Evolutionary conservation across 176 grass and related monocot species (phyloP), one percentile per base, ranked within the genome.

Genomic region (Carex littledalei): DNA sequence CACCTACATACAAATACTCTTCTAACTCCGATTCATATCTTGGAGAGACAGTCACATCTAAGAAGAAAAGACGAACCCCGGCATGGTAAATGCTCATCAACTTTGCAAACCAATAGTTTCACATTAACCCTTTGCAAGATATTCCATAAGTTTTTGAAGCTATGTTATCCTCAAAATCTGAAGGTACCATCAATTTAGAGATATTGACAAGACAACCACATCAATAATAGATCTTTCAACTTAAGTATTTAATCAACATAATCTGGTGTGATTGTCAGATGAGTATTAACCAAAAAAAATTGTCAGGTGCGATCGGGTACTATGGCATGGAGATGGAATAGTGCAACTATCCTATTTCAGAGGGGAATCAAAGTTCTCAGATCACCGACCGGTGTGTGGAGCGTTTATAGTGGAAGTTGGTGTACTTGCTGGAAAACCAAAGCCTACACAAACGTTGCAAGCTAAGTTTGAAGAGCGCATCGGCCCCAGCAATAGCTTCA

Each of bases 11-110:
- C 85, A 97, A 97, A 82, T 97, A 97, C 70, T 89, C 90, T 21
- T 89, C 73, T 56, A 97, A 97, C 56, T 97, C 94, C 1, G 92
- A 97, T 84, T 87, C 92, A 73, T 97, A 97, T 89, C 88, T 92
- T 52, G 92, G 88, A 81, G 94, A 97, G 71, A 89, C 86, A 34
- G 88, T 67, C 32, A 92, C 90, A 68, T 97, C 94, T 74, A 97
- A 97, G 88, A 94, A 94, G 89, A 97, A 94, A 89, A 88, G 94
- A 79, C 86, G 94, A 92, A 97, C 90, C 61, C 94, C 94, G 8
- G 94, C 94, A 75, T 97, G 94, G 94, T 97, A 90, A 84, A 65
- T 29, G 41, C 11, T 79, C 64, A 24, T 90, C 20, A 76, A 52
- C 1, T 7, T 76, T 53, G 1, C 12, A 52, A 24, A 53, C 53